These are phyloP conservation scores for Toxicodendron radicans DNA, from an alignment of 345 rosid genomes.

Conservation along the genomic window DNA sequence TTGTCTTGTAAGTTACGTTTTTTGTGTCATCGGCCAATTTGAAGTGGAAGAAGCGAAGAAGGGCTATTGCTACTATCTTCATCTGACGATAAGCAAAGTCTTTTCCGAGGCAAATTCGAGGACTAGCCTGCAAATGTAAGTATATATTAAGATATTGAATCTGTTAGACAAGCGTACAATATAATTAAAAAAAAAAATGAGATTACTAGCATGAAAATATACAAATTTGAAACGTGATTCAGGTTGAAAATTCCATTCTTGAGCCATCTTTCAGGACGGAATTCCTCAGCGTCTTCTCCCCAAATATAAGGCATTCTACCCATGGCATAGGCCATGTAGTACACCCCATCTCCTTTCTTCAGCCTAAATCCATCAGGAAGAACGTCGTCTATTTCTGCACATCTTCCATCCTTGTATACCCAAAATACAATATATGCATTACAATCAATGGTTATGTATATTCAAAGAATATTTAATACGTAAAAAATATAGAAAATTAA, in stretches of 20 bases:
- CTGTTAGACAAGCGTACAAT: background rate
- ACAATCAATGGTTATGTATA: too few species aligned
- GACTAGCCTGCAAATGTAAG: slow-evolving; percentile 62
- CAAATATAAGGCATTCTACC: slow-evolving; percentile 74
- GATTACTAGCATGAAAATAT: slow-evolving; percentile 48
- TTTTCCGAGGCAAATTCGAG: slow-evolving; percentile 71
- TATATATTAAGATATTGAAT: background rate
- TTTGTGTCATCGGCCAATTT: slow-evolving; percentile 50
- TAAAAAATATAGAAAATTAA: too few species aligned
- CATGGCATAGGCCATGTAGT: slow-evolving; percentile 70
- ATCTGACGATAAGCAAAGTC: slow-evolving; percentile 77
- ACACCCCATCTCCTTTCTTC: slow-evolving; percentile 60
- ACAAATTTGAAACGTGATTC: slow-evolving; percentile 73
- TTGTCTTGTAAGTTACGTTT: slow-evolving; percentile 45
- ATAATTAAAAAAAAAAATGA: background rate
- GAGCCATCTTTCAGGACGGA: slow-evolving; percentile 81
- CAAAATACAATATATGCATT: background rate
- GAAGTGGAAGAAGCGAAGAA: slow-evolving; percentile 62
- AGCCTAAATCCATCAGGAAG: slow-evolving; percentile 67
- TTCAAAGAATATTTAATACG: too few species aligned
- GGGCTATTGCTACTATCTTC: slow-evolving; percentile 66
- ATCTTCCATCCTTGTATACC: slow-evolving; percentile 53
- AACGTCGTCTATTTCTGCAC: slow-evolving; percentile 59
- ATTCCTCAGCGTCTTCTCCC: slow-evolving; percentile 75
- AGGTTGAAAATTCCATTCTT: slow-evolving; percentile 52